These are phyloP conservation scores for Ilex paraguariensis DNA, from an alignment of 305 asterid genomes.

Conservation along the genomic window DNA sequence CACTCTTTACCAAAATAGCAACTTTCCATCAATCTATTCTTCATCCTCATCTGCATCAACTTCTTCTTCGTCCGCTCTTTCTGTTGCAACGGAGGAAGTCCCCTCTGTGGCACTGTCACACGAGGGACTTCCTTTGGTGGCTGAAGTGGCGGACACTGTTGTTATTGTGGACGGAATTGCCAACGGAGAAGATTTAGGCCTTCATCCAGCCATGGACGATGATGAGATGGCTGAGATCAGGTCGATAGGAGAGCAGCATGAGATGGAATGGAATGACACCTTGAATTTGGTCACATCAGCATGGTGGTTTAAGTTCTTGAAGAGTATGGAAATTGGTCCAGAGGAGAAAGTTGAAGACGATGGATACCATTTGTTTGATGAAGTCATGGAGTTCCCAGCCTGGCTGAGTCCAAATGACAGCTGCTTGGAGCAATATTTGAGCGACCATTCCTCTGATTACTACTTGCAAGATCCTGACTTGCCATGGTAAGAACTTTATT, in stretches of 20 bases:
- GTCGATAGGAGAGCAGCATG: conserved; percentile 86
- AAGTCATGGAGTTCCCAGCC: conserved; percentile 72
- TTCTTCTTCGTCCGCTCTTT: conserved; percentile 47
- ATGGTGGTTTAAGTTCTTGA: conserved; percentile 86
- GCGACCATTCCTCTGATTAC: conserved; percentile 41
- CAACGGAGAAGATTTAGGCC: conserved; percentile 26
- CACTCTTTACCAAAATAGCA: conserved; percentile 28
- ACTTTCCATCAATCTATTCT: conserved; percentile 47
- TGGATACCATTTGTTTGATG: conserved; percentile 53
- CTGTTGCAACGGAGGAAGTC: conserved; percentile 35
- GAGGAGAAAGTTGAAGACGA: conserved; percentile 34
- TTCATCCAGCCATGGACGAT: conserved; percentile 81
- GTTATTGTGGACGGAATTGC: conserved; percentile 2
- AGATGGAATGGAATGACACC: conserved; percentile 94
- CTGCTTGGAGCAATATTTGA: conserved; percentile 44
- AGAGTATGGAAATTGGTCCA: conserved; percentile 58
- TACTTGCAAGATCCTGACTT: conserved; percentile 63
- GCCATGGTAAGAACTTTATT: conserved; percentile 56
- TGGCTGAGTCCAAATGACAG: conserved; percentile 60
- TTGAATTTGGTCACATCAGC: conserved; percentile 78
- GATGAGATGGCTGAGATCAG: conserved; percentile 86
- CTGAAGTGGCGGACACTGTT: conserved; percentile 23
- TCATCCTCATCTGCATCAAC: conserved; percentile 53
- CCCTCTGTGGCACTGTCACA: conserved; percentile 35
- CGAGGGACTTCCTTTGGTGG: conserved; percentile 19